These are phyloP conservation scores for Beauveria sp. DNA, from an alignment of 2,329 filamentous ascomycete genomes.

Conservation along the genomic window DNA sequence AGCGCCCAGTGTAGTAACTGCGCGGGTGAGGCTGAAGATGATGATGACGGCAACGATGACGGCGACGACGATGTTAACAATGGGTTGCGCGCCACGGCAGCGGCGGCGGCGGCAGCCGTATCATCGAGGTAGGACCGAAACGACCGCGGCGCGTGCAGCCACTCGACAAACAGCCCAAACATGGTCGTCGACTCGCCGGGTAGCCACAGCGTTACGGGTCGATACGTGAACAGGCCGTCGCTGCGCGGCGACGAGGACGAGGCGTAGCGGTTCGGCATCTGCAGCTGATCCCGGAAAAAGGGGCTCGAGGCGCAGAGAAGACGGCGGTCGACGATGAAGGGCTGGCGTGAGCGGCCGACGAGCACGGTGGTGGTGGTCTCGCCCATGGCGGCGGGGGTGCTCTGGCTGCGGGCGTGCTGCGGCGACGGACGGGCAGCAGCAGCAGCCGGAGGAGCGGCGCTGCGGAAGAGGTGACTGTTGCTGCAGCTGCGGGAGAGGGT, in stretches of 20 bases:
- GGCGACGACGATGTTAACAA: too few relatives aligned
- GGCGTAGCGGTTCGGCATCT: conserved; percentile 18
- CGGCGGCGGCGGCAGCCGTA: conserved; percentile 20
- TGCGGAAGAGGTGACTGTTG: too few relatives aligned
- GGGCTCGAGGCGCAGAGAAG: conserved; percentile 39
- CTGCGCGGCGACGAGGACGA: background rate
- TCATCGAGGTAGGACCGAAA: conserved; percentile 38
- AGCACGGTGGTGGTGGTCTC: conserved; percentile 30
- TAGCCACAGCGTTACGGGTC: conserved; percentile 30
- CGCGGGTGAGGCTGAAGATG: conserved; percentile 13
- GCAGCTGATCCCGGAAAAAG: conserved; percentile 41
- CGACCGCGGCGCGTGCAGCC: conserved; percentile 38
- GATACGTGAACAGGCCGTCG: conserved; percentile 13
- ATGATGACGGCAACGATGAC: too few relatives aligned
- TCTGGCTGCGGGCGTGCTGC: background rate
- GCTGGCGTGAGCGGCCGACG: conserved; percentile 33
- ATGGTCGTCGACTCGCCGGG: conserved; percentile 42
- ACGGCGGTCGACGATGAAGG: conserved; percentile 35
- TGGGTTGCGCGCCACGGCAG: too few relatives aligned
- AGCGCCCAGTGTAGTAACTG: conserved; percentile 47
- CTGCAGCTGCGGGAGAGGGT: background rate
- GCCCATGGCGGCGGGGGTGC: background rate
- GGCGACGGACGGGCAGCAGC: too few relatives aligned
- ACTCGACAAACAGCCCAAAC: conserved; percentile 46
- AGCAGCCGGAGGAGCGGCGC: too few relatives aligned